Base-by-base conservation (phyloP, 768 basidiomycete genomes). In the Lactarius quietus region DNA sequence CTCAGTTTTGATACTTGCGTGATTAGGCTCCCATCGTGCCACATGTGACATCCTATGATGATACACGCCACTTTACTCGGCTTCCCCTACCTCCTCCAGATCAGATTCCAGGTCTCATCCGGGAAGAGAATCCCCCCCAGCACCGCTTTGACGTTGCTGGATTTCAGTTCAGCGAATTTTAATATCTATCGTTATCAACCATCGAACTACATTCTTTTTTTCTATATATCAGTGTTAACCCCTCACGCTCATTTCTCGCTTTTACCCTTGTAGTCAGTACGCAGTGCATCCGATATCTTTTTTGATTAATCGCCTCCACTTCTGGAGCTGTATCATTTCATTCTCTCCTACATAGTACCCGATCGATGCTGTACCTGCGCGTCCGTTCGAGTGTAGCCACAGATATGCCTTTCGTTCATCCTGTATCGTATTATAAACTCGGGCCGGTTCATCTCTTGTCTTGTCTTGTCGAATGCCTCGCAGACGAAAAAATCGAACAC, bases 31-130 rank as follows among this genome's bases (percentile, higher is more conserved):
- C 92, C 28, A 94, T 94, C 71, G 85, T 93, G 63, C 93, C 93
- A 2, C 86, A 88, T 67, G 89, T 90, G 1, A 83, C 89, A 9
- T 88, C 88, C 9, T 77, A 85, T 35, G 92, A 93, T 67, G 93
- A 94, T 72, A 93, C 90, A 26, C 87, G 92, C 14, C 91, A 95
- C 74, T 94, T 94, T 77, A 81, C 91, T 53, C 87, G 88, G 61
- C 83, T 90, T 14, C 90, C 90, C 2, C 80, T 88, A n/a, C 91
- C 90, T 35, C 80, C 85, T 41, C 70, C 82, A n/a, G 86, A 87
- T 61, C 90, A 92, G 65, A 90, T 93, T 73, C 91, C 91, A 15
- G 91, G 91, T 36, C 83, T 93, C 65, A 77, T 87, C 66, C 79
- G 79, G 59, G 86, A 60, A 6, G 67, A 68, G 33, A 35, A 38